Evolutionary conservation across 1,139 yeast species (phyloP), one percentile per base, ranked within the genome.

Genomic region (Meyerozyma athensensis): DNA sequence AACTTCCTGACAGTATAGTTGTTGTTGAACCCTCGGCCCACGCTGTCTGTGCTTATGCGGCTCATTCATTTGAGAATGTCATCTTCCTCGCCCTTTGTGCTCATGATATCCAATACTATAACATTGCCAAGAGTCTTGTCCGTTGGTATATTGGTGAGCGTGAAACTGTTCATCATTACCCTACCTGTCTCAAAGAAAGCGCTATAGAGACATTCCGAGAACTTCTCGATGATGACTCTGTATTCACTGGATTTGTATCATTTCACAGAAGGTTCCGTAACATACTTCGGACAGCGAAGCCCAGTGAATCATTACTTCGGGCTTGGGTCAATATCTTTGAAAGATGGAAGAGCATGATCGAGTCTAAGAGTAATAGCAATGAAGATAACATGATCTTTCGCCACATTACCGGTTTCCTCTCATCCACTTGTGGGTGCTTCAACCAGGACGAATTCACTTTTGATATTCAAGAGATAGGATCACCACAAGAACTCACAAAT

Each of bases 171-270:
- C 21, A 26, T 8, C 45, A 45, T 26, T 30, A 22, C 4, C 21
- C 36, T 16, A 40, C 43, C 14, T 45, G 48, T 20, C 44, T 36
- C 16, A 41, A 42, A 4, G 47, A 44, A 10, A 46, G 61, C 40
- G 46, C 68, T 32, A 38, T 65, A 0, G 75, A 68, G 4, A 70
- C 86, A 6, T 75, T 77, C 39, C 52, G 57, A 30, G 58, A 65
- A 7, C 66, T 83, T 39, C 61, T 79, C 7, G 60, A 74, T n/a
- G 89, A 82, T 43, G 74, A 65, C 24, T 65, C 73, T 22, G 77
- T 81, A 3, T 79, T 83, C 37, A 81, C 90, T 1, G 92, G 95
- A 13, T 74, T 81, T 21, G 85, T 84, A 13, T 89, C 94, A 0
- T 68, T 83, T 23, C 92, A 86, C 53, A 84, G 85, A 53, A 73